A percentile compares a stretch with the other conserved stretches of the same genome.
These are phyloP conservation scores for Neurospora sublineolata DNA, from an alignment of 495 filamentous ascomycete genomes.

Conservation along the genomic window DNA sequence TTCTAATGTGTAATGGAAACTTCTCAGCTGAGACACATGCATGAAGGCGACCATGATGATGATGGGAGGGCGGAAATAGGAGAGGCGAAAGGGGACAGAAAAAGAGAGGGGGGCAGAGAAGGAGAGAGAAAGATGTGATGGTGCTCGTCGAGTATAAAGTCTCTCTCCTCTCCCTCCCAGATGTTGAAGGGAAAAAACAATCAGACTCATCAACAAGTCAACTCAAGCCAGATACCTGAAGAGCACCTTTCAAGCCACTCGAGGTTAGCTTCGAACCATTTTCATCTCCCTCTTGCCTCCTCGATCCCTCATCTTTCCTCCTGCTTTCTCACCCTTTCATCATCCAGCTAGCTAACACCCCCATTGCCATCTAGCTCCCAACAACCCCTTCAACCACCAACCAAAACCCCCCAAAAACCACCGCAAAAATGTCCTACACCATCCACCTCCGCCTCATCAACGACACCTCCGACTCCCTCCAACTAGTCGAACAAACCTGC, in stretches of 20 bases:
- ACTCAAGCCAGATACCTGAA: background rate
- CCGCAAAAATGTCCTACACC: background rate
- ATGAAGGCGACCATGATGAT: background rate
- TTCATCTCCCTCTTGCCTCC: no score
- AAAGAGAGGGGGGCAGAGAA: background rate
- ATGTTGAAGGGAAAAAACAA: background rate
- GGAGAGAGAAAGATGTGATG: background rate
- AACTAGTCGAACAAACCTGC: slow-evolving; percentile 1
- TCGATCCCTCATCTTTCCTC: background rate
- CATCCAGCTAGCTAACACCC: background rate
- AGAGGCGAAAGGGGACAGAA: background rate
- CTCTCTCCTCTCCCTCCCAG: background rate
- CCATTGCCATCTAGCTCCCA: background rate
- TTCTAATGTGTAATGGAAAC: background rate
- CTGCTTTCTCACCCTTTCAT: background rate
- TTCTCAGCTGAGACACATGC: background rate
- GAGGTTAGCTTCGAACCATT: background rate
- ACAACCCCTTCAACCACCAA: background rate
- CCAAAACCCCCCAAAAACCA: background rate
- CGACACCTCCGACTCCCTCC: background rate
- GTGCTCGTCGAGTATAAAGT: background rate
- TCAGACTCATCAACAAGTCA: background rate
- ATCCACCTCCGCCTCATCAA: slow-evolving; percentile 3
- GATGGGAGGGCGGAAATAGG: background rate
- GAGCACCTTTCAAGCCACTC: background rate